Conservation (phyloP, 345 rosid species). For the Draba incana region DNA sequence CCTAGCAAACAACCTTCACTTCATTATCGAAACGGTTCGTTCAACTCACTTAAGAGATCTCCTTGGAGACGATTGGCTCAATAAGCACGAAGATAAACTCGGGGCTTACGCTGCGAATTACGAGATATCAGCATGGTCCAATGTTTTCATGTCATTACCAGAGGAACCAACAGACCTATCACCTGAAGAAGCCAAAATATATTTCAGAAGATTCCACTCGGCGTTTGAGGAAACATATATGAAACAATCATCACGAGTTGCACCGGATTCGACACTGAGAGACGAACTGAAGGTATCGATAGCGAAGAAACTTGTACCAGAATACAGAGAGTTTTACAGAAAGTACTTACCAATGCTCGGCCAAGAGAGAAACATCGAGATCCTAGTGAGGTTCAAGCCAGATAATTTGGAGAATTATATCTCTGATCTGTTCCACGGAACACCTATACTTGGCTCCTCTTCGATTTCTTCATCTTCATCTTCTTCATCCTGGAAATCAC, state of each 20-base stretch:
- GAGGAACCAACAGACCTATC: conserved; percentile 46
- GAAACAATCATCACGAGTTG: conserved; percentile 63
- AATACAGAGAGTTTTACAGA: conserved; percentile 60
- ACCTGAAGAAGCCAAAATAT: conserved; percentile 48
- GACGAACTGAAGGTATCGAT: conserved; percentile 70
- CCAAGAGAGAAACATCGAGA: conserved; percentile 48
- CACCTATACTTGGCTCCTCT: conserved; percentile 42
- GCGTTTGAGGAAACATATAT: conserved; percentile 76
- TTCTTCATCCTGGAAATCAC: conserved; percentile 41
- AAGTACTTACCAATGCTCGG: conserved; percentile 38
- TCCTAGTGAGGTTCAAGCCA: conserved; percentile 52
- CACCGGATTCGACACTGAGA: conserved; percentile 59
- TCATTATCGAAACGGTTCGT: conserved; percentile 55
- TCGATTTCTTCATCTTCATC: conserved; percentile 40
- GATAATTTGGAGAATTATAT: conserved; percentile 69
- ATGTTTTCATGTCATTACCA: conserved; percentile 60
- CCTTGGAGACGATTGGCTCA: conserved; percentile 82
- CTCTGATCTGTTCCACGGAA: conserved; percentile 73
- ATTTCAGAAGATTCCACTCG: conserved; percentile 58
- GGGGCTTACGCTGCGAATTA: conserved; percentile 59
- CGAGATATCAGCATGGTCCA: conserved; percentile 71
- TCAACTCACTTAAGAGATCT: conserved; percentile 53
- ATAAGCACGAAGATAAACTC: conserved; percentile 54
- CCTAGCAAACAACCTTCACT: conserved; percentile 81
- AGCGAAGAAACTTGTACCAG: conserved; percentile 59